Conservation (phyloP, 345 rosid genomes). For the Aegle marmelos region DNA sequence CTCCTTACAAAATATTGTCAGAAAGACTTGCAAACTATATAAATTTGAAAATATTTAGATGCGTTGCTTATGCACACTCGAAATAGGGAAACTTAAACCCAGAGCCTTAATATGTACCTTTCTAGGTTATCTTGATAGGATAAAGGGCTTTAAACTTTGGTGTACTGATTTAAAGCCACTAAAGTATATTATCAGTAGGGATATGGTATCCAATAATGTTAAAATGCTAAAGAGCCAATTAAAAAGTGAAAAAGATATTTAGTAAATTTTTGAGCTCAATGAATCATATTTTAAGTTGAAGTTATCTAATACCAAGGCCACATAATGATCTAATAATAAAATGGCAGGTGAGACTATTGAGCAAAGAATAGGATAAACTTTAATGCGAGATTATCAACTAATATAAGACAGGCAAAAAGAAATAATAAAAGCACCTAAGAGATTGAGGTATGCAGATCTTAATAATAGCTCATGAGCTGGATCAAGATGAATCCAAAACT, state of each 20-base stretch:
- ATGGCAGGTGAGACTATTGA: accelerated
- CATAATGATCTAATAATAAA: too few relatives aligned
- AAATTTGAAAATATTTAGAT: not conserved
- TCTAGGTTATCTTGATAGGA: not conserved
- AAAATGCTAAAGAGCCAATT: accelerated
- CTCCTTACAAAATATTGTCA: not conserved
- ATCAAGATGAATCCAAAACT: too few relatives aligned
- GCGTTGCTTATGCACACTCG: accelerated
- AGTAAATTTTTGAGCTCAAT: accelerated
- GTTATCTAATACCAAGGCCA: too few relatives aligned
- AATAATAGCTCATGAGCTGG: too few relatives aligned
- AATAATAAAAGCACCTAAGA: too few relatives aligned
- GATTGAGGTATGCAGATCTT: too few relatives aligned
- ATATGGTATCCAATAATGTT: not conserved
- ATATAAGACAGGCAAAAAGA: accelerated
- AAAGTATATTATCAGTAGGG: not conserved
- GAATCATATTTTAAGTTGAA: too few relatives aligned
- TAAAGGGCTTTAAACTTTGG: not conserved
- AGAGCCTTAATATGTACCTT: not conserved
- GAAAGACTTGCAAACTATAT: not conserved
- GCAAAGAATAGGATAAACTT: too few relatives aligned
- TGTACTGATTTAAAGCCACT: not conserved
- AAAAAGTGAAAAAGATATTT: too few relatives aligned
- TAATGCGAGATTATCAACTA: too few relatives aligned
- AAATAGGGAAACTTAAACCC: not conserved